Conservation (phyloP, 176 grass and related monocot species). For the Puccinellia tenuiflora region DNA sequence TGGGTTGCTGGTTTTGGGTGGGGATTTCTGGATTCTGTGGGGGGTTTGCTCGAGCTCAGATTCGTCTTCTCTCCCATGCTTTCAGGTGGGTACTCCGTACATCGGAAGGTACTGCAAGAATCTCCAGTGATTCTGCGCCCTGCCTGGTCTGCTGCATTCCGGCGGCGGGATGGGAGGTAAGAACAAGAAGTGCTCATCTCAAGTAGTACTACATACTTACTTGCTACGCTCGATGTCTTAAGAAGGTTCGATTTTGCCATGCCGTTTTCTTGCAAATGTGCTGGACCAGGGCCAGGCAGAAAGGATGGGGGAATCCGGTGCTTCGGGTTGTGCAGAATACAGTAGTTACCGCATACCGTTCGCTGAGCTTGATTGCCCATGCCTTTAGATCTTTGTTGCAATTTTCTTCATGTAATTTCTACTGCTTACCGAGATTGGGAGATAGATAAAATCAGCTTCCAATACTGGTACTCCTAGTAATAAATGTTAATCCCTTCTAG, state of each 20-base stretch:
- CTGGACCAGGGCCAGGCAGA: background rate
- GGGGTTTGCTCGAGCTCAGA: conserved; percentile 2
- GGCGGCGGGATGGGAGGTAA: conserved; percentile 14
- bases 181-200: background rate
- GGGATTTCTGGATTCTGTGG: background rate
- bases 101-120: background rate
- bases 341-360: background rate
- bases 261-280: background rate
- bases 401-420: background rate
- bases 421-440: background rate
- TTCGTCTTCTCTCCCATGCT: background rate
- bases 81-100: no score
- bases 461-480: background rate
- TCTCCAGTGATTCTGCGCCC: background rate
- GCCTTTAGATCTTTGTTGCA: background rate
- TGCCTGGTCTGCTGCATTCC: background rate
- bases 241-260: background rate
- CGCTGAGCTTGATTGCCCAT: background rate
- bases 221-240: background rate
- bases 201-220: background rate
- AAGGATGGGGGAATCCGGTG: background rate
- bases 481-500: background rate
- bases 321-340: background rate
- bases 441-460: background rate
- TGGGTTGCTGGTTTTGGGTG: background rate